Evolutionary conservation across 116 monocot species (phyloP), one percentile per base, ranked within the genome.

Genomic region (Phalaenopsis hybrid): DNA sequence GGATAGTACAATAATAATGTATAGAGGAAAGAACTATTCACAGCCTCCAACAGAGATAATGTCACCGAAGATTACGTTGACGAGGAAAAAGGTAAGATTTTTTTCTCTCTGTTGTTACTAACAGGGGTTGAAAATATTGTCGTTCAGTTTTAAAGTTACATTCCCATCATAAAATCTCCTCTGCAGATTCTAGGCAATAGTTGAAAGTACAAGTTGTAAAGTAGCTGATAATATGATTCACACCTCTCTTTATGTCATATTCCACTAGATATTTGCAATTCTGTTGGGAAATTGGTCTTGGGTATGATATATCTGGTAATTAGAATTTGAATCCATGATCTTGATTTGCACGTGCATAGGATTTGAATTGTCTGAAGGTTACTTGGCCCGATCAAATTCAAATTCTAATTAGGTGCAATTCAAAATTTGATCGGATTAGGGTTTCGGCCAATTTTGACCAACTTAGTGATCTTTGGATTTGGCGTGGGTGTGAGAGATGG

Each of bases 11-110:
- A 95, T 98, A 78, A 98, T 93, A 52, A 98, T 98, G 98, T 98
- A 91, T 85, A 87, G 98, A 72, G 98, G 98, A 69, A 98, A 95
- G 83, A 98, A 98, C 81, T 98, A 98, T 86, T 85, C 89, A 10
- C 99, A 99, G 84, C 99, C 99, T 55, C 99, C 95, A 46, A 92
- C 93, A 61, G 99, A 99, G 78, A 92, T 99, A 21, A 99, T 99
- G 95, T 99, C 99, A 15, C 99, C 99, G 8, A 99, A 81, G 83
- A 82, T 88, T 83, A 90, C 95, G 33, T 92, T 99, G 65, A 82
- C 98, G 7, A 90, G 93, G 85, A 95, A 91, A 70, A 98, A 98
- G 98, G 97, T 97, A 89, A 37, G 43, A 17, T 1, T 75, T 33
- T 34, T 8, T 12, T 65, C n/a, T 75, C 28, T 51, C 10, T 45